Conservation (phyloP, 768 basidiomycete genomes). For the Tulasnella sp. region DNA sequence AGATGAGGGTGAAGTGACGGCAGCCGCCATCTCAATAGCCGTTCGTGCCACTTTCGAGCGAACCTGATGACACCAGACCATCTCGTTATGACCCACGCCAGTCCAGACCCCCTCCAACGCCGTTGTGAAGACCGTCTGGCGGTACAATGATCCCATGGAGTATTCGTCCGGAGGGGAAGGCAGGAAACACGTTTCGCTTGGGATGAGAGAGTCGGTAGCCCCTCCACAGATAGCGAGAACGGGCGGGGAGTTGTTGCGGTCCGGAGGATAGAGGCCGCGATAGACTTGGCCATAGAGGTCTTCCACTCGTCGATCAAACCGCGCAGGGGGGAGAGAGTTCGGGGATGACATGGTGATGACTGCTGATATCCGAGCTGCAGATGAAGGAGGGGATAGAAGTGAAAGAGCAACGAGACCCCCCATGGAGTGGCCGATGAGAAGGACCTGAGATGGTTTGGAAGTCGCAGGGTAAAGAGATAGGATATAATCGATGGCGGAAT, state of each 20-base stretch:
- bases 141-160: constrained; percentile 31
- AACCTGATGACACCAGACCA: constrained; percentile 99
- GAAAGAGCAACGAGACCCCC: constrained; percentile 86
- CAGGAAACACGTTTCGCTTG: constrained; percentile 80
- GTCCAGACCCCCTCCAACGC: constrained; percentile 90
- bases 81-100: constrained; percentile 88
- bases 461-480: constrained; percentile 61
- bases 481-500: constrained; percentile 64
- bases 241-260: constrained; percentile 37
- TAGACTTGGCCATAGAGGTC: constrained; percentile 47
- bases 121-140: constrained; percentile 72
- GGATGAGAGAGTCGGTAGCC: constrained; percentile 82
- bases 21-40: constrained; percentile 54
- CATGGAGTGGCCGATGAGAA: constrained; percentile 93
- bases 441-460: constrained; percentile 45
- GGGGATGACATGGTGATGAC: constrained; percentile 97
- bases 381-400: constrained; percentile 38
- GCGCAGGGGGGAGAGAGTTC: constrained; percentile 76
- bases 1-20: not conserved
- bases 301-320: constrained; percentile 76
- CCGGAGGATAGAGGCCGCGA: constrained; percentile 31
- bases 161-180: constrained; percentile 27
- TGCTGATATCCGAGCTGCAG: constrained; percentile 45
- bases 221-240: constrained; percentile 88
- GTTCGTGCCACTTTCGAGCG: constrained; percentile 80